phyloP scores from a whole-genome alignment of 1,284 basidiomycete genomes.

The Ustilago crameri region DNA sequence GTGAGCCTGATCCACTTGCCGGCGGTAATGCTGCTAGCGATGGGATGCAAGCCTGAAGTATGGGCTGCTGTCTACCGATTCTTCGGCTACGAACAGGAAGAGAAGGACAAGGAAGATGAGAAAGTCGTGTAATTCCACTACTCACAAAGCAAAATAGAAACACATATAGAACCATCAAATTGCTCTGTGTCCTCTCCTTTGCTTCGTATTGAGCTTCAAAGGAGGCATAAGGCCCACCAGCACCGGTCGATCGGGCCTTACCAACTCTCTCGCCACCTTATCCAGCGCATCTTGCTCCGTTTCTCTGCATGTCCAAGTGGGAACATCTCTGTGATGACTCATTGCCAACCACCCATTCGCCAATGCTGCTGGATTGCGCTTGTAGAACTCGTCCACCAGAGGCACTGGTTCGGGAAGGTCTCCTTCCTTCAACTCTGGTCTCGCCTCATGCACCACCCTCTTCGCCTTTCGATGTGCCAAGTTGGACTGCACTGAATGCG shows the following conservation, averaged over 20 bases:
- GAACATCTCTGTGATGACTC: conserved; percentile 20
- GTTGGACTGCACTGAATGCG: conserved; percentile 24
- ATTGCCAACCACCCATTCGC: conserved; percentile 42
- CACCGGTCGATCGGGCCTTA: not conserved
- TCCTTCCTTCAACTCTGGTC: not conserved
- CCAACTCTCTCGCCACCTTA: conserved; percentile 2
- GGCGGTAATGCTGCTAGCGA: conserved; percentile 88
- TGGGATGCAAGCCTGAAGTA: conserved; percentile 72
- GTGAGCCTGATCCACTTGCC: conserved; percentile 92
- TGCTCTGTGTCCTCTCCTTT: too few relatives aligned
- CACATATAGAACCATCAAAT: not conserved
- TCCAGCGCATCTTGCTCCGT: not conserved
- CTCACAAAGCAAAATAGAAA: not conserved
- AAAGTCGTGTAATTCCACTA: conserved; percentile 13
- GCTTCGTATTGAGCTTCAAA: too few relatives aligned
- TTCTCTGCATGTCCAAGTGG: not conserved
- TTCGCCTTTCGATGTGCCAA: not conserved
- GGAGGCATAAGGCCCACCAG: not conserved
- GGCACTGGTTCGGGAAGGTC: not conserved
- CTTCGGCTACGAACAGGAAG: conserved; percentile 23
- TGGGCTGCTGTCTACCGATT: conserved; percentile 52
- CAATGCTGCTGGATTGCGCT: conserved; percentile 28
- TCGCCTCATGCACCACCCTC: not conserved
- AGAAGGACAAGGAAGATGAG: conserved; percentile 1
- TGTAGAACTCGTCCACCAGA: conserved; percentile 25